These are phyloP conservation scores for Neltuma alba DNA, from an alignment of 306 rosid species.

Conservation along the genomic window DNA sequence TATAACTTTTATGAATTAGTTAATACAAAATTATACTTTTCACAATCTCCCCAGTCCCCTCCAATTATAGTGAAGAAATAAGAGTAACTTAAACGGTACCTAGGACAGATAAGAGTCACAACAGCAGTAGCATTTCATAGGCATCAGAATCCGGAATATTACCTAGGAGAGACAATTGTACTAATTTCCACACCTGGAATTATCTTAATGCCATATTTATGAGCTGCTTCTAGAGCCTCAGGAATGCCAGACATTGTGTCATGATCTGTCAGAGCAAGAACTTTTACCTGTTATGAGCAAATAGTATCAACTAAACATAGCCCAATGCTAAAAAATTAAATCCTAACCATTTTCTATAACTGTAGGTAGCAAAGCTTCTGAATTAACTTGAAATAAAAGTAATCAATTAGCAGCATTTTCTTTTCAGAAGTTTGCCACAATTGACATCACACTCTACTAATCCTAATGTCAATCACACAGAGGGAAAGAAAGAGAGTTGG, in stretches of 20 bases:
- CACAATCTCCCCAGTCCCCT: not conserved
- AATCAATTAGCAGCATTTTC: not conserved
- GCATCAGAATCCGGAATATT: slow-evolving; percentile 26
- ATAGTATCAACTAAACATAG: slow-evolving; percentile 52
- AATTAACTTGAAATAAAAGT: not conserved
- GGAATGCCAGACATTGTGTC: slow-evolving; percentile 96
- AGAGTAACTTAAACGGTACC: not conserved
- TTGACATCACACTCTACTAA: not conserved
- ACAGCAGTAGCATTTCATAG: not conserved
- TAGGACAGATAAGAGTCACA: not conserved
- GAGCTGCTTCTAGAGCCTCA: slow-evolving; percentile 87
- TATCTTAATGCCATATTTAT: slow-evolving; percentile 84
- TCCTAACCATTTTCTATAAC: not conserved
- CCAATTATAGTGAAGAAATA: slow-evolving; percentile 21
- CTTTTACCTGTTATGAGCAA: slow-evolving; percentile 94
- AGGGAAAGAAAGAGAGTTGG: not conserved
- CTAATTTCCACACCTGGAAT: slow-evolving; percentile 99
- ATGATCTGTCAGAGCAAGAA: slow-evolving; percentile 99
- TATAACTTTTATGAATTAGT: not conserved
- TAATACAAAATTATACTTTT: not conserved
- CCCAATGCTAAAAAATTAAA: slow-evolving; percentile 14
- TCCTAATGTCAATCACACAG: not conserved
- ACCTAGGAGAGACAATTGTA: slow-evolving; percentile 76
- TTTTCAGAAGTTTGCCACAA: not conserved
- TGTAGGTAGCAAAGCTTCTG: not conserved